These are phyloP conservation scores for Eremothecium gossypii DNA, from an alignment of 1,139 yeast genomes.

Conservation along the genomic window DNA sequence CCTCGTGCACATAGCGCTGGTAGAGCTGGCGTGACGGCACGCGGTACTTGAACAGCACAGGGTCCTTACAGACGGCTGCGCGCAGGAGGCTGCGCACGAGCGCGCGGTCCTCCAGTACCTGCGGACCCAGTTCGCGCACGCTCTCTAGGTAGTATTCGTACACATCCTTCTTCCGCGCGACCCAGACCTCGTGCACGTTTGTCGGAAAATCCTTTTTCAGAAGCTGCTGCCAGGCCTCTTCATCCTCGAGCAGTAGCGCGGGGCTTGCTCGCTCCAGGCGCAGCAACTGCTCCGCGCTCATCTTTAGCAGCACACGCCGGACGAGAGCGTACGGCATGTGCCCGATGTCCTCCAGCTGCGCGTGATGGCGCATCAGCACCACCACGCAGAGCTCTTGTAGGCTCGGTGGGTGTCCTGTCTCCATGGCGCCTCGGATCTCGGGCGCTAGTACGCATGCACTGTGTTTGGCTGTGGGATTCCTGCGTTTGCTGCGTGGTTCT, in stretches of 20 bases:
- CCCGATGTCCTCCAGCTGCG: slow-evolving; percentile 34
- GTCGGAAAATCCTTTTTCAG: slow-evolving; percentile 37
- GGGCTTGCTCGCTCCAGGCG: slow-evolving; percentile 39
- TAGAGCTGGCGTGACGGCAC: slow-evolving; percentile 36
- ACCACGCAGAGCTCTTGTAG: slow-evolving; percentile 16
- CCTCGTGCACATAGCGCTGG: slow-evolving; percentile 37
- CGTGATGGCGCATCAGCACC: slow-evolving; percentile 21
- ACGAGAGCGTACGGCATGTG: slow-evolving; percentile 42
- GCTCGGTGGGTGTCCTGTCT: neutral
- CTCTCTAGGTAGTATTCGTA: slow-evolving; percentile 14
- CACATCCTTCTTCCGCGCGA: slow-evolving; percentile 16
- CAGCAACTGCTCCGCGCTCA: slow-evolving; percentile 41
- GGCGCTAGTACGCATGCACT: neutral
- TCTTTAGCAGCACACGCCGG: slow-evolving; percentile 35
- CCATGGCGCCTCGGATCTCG: neutral
- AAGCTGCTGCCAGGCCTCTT: slow-evolving; percentile 41
- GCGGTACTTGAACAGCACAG: slow-evolving; percentile 20
- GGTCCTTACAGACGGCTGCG: slow-evolving; percentile 14
- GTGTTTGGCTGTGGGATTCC: neutral
- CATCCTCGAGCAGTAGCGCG: slow-evolving; percentile 40
- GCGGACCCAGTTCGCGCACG: slow-evolving; percentile 11
- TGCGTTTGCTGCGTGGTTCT: neutral
- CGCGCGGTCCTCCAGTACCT: slow-evolving; percentile 8
- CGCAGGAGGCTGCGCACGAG: slow-evolving; percentile 11
- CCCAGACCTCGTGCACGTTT: slow-evolving; percentile 19